Conservation (phyloP, 129 eudicot genomes). For the Erigeron canadensis region DNA sequence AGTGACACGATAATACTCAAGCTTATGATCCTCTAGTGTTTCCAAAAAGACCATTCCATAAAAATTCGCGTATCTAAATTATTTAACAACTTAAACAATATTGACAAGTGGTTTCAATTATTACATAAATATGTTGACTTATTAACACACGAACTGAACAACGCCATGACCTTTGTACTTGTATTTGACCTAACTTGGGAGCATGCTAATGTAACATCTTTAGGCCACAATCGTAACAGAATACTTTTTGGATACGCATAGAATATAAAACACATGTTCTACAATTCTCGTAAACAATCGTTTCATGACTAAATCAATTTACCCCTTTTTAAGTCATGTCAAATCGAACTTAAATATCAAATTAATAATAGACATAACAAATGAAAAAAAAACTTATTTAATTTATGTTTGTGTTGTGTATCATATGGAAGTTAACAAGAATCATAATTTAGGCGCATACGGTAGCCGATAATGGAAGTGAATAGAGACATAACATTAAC, state of each 20-base stretch:
- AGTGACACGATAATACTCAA: too few species aligned
- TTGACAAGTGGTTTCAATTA: too few species aligned
- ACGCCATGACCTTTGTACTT: background rate
- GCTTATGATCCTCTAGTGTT: too few species aligned
- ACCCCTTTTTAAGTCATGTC: background rate
- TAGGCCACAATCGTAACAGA: background rate
- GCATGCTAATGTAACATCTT: background rate
- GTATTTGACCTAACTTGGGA: background rate
- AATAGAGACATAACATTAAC: conserved; percentile 33
- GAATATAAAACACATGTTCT: background rate
- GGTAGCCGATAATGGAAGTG: conserved; percentile 13
- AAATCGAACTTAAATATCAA: background rate
- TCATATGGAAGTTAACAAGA: conserved; percentile 7
- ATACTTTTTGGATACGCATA: background rate
- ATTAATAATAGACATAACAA: background rate
- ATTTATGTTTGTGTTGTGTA: background rate
- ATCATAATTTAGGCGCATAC: conserved; percentile 12
- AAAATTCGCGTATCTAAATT: too few species aligned
- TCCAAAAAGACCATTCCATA: too few species aligned
- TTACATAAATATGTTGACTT: too few species aligned
- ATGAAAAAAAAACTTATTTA: too few species aligned
- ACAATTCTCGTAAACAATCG: background rate
- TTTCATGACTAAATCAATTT: background rate
- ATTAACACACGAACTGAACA: background rate
- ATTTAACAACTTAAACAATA: too few species aligned